Evolutionary conservation across 371 early-diverging fungal species (phyloP), one percentile per base, ranked within the genome.

Genomic region (Mortierella sp.): DNA sequence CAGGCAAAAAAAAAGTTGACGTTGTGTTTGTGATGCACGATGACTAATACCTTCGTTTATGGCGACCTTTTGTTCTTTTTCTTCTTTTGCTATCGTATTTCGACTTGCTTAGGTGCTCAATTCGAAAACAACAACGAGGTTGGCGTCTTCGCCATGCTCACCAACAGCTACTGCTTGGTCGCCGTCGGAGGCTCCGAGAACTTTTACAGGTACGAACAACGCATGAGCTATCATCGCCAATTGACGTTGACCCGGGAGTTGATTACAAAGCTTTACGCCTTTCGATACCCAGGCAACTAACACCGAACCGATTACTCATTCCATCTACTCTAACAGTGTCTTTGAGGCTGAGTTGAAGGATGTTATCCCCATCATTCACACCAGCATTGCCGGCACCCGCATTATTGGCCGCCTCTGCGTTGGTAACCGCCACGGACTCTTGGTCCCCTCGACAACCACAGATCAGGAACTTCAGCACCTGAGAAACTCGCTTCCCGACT

Each of bases 401-500:
- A 99, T 99, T 84, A 94, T 99, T 68, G 99, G 99, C 71, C 95
- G 99, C 72, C 92, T 99, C 77, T 96, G 97, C 58, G 98, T 93
- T 70, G 99, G 98, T 70, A 99, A 99, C 92, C 94, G 96, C 83
- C 95, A 99, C 80, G 99, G 99, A 55, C 94, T 99, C 34, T 91
- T 99, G 65, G 97, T 99, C 42, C 99, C 99, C 72, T 94, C 94
- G 88, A 95, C 98, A 3, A 99, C 99, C 58, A 98, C 99, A 70
- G 99, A 99, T 92, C 99, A 99, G 91, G 99, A 99, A 91, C 95
- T 99, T 52, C 98, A 98, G 90, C 99, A 99, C 88, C 89, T 99
- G 71, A 94, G 99, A 78, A 99, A 99, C 91, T 95, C 98, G 28
- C 93, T 99, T 14, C 99, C 99, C 16, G 99, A 99, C 48, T 88